Evolutionary conservation across 371 early-diverging fungal species (phyloP).

Genomic region (Phascolomyces articulosus): DNA sequence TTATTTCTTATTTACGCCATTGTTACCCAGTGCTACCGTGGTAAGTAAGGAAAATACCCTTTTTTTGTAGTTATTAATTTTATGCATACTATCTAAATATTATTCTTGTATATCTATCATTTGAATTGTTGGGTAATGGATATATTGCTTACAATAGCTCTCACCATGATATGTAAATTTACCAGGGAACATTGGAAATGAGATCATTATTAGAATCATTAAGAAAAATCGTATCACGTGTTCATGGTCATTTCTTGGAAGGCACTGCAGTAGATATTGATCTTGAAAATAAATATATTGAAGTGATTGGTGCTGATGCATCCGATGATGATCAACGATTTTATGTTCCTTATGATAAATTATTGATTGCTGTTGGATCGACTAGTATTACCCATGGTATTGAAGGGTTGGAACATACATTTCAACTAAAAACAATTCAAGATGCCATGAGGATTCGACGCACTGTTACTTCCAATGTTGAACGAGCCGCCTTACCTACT

Average conservation of each 20-base stretch:
- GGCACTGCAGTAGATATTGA: slow-evolving; percentile 72
- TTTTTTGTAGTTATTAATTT: too few species aligned
- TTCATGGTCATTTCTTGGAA: slow-evolving; percentile 56
- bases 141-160: too few species aligned
- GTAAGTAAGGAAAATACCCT: slow-evolving; percentile 57
- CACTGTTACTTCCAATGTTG: slow-evolving; percentile 75
- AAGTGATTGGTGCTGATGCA: slow-evolving; percentile 47
- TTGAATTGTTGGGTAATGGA: too few species aligned
- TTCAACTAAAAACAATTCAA: slow-evolving; percentile 67
- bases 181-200: background rate
- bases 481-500: slow-evolving; percentile 79
- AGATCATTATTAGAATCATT: slow-evolving; percentile 75
- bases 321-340: slow-evolving; percentile 40
- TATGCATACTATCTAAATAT: too few species aligned
- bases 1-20: slow-evolving; percentile 86
- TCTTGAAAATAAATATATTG: slow-evolving; percentile 61
- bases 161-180: too few species aligned
- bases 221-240: slow-evolving; percentile 56
- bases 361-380: slow-evolving; percentile 87
- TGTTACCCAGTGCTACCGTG: slow-evolving; percentile 77
- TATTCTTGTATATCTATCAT: too few species aligned
- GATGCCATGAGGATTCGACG: slow-evolving; percentile 74
- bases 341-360: slow-evolving; percentile 73
- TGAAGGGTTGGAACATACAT: slow-evolving; percentile 75
- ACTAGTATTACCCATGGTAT: slow-evolving; percentile 81